phyloP scores from a whole-genome alignment of 305 asterid genomes.

The Lippia alba region DNA sequence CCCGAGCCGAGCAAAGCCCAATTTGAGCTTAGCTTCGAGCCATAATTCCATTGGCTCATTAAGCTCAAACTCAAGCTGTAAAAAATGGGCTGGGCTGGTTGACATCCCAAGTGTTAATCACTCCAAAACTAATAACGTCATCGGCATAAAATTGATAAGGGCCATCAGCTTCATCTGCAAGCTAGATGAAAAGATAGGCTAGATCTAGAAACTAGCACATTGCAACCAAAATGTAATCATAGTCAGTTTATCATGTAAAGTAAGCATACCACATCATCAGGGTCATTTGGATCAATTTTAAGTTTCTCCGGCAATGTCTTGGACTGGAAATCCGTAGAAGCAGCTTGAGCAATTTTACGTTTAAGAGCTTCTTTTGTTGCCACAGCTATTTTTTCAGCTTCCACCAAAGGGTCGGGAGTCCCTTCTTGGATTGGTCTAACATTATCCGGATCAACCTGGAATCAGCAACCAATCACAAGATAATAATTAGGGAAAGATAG shows the following conservation, averaged over 20 bases:
- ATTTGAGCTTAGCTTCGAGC: too few relatives aligned
- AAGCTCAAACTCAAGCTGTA: too few relatives aligned
- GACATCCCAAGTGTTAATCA: too few relatives aligned
- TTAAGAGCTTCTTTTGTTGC: conserved; percentile 77
- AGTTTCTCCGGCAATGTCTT: conserved; percentile 66
- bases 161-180: conserved; percentile 4
- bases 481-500: not conserved
- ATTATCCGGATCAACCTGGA: conserved; percentile 80
- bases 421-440: conserved; percentile 56
- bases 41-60: too few relatives aligned
- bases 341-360: conserved; percentile 74
- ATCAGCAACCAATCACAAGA: conserved; percentile 25
- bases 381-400: conserved; percentile 72
- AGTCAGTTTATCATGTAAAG: not conserved
- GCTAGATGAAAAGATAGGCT: not conserved
- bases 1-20: too few relatives aligned
- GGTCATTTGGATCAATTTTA: conserved; percentile 66
- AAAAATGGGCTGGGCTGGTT: too few relatives aligned
- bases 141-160: not conserved
- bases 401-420: conserved; percentile 54
- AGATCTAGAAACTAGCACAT: not conserved
- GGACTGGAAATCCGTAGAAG: conserved; percentile 57
- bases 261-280: conserved; percentile 74
- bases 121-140: not conserved
- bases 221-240: conserved; percentile 17